Evolutionary conservation across 148 eudicot species (phyloP), one percentile per base, ranked within the genome.

Genomic region (Amaranthus palmeri): DNA sequence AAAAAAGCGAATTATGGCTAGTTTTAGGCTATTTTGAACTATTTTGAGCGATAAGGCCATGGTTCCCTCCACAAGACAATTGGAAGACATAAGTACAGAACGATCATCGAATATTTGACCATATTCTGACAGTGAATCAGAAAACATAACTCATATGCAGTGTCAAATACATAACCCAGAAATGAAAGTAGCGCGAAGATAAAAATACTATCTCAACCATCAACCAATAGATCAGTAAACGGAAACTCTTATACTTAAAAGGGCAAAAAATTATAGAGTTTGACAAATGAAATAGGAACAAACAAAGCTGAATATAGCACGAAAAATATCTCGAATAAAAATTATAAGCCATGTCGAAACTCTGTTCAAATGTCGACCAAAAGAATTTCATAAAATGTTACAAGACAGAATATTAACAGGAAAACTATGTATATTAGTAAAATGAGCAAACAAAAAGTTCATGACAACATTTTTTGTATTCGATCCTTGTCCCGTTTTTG

Each of bases 371-470:
- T 25, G 36, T 43, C 2, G 67, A 44, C 50, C 46, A 43, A 18
- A 18, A 63, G n/a, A 14, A 14, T 40, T 70, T 12, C 44, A 14
- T 48, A 14, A 15, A 63, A 51, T 40, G 2, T 3, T 7, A 36
- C 49, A 40, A 13, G 10, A 40, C 40, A 44, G 44, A 43, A 7
- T 4, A 15, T 5, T 5, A 59, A 8, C 7, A 54, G 10, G 15
- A 65, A 46, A 52, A n/a, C 66, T 52, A 46, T 62, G 53, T 45
- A 45, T 69, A 46, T 54, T 48, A 41, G 40, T 25, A 40, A 25
- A 25, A 44, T 9, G 25, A 58, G 71, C 49, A 52, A 68, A 63
- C 60, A 17, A 72, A 59, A 46, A 68, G 44, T 68, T 17, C 55
- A 74, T 50, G 36, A 61, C n/a, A n/a, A 43, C 44, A 8, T 3